Evolutionary conservation across 1,284 basidiomycete genomes (phyloP), one percentile per base, ranked within the genome.

Genomic region (Pseudozyma sp.): DNA sequence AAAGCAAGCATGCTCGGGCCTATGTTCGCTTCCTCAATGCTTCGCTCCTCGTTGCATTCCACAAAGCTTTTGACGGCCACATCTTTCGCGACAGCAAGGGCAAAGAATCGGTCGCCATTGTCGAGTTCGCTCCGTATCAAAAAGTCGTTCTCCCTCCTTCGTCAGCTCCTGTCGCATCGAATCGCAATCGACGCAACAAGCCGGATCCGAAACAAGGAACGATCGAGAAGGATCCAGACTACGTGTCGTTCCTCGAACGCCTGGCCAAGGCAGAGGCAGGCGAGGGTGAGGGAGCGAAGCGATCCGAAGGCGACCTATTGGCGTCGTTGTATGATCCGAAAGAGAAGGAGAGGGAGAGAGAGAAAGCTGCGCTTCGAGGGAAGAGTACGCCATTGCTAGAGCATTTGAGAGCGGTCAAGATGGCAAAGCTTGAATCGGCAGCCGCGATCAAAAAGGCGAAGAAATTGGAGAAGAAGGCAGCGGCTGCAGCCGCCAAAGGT

Each of bases 41-140:
- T 43, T 91, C 92, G 14, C 86, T 88, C 5, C 86, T 98, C 11
- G 89, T 92, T 6, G 85, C 86, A 1, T 98, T 99, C 79, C 92
- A 93, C 81, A 87, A 88, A 21, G 93, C 89, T 21, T 99, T 94
- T 79, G 93, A 97, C 81, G 95, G 95, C 0, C 95, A 98, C 87
- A 64, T 93, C 38, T 98, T 96, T 83, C 88, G 92, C 70, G 94
- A 97, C 85, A 95, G 95, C 87, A 88, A 92, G 74, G 95, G 95
- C 11, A 92, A 91, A 79, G 93, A 96, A 81, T 93, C 90, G 3
- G 89, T 91, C 59, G 94, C 93, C 1, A 88, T 97, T 1, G 94
- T 99, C 3, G 96, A 99, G 86, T 97, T 93, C 82, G 93, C 96
- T 0, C 94, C 95, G 0, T 93, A 91, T 72, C 95, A 95, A 85